Evolutionary conservation across 106 monocot genomes (phyloP).

Genomic region (Gastrodia elata): DNA sequence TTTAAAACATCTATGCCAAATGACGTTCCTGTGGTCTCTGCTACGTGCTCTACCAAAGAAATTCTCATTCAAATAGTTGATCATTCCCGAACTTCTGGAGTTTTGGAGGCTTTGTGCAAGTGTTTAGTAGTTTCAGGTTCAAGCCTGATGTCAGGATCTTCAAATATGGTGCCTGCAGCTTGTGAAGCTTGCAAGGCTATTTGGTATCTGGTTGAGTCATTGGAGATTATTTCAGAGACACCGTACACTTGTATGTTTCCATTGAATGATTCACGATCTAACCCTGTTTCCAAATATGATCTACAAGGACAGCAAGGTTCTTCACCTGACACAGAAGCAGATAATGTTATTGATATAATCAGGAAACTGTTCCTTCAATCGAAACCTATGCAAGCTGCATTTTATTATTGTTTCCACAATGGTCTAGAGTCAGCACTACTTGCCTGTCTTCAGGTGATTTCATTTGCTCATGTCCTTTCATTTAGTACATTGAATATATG

Average conservation of each 20-base stretch:
- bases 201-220: conserved; percentile 73
- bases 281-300: conserved; percentile 12
- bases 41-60: conserved; percentile 21
- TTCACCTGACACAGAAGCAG: conserved; percentile 24
- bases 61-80: conserved; percentile 42
- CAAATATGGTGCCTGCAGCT: conserved; percentile 82
- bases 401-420: conserved; percentile 88
- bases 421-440: conserved; percentile 79
- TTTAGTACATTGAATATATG: neutral
- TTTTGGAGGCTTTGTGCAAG: conserved; percentile 42
- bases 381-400: conserved; percentile 58
- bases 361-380: conserved; percentile 55
- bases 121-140: conserved; percentile 63
- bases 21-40: conserved; percentile 20
- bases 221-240: conserved; percentile 50
- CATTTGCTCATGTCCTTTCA: neutral
- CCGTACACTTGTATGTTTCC: conserved; percentile 38
- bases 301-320: conserved; percentile 9
- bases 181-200: conserved; percentile 93
- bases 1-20: conserved; percentile 36
- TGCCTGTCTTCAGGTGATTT: conserved; percentile 79
- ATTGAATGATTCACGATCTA: conserved; percentile 25
- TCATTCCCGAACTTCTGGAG: conserved; percentile 40
- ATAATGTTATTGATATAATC: conserved; percentile 34
- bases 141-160: conserved; percentile 56